A percentile compares a stretch with the other conserved stretches of the same genome.
Evolutionary conservation across 1,284 basidiomycete species (phyloP).

Genomic region (Leucoagaricus sp.): DNA sequence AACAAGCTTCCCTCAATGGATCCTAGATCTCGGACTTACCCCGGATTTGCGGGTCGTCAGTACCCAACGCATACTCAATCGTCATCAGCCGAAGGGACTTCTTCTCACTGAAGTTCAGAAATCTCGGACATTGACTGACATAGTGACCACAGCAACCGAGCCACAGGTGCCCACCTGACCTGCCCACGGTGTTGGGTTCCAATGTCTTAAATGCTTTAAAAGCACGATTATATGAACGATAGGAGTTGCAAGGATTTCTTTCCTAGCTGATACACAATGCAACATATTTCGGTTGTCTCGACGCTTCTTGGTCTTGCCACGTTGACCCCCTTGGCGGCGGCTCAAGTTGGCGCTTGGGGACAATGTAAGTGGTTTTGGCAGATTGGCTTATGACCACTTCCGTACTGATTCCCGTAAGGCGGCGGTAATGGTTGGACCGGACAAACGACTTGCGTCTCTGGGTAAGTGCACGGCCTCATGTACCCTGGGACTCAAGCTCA

Average conservation of each 20-base stretch:
- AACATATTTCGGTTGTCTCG: not conserved
- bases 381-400: not conserved
- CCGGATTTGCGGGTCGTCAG: not conserved
- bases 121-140: not conserved
- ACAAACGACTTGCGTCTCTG: slow-evolving; percentile 32
- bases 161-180: not conserved
- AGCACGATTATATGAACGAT: not conserved
- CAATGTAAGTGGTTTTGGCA: slow-evolving; percentile 17
- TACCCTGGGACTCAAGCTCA: not conserved
- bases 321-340: slow-evolving; percentile 15
- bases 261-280: not conserved
- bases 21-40: not conserved
- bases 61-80: not conserved
- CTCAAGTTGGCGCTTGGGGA: slow-evolving; percentile 18
- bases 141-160: not conserved
- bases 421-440: slow-evolving; percentile 46
- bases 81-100: not conserved
- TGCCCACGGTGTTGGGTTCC: not conserved
- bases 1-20: too few species aligned
- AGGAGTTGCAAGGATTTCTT: not conserved
- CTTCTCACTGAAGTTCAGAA: not conserved
- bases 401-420: slow-evolving; percentile 18
- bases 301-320: slow-evolving; percentile 3
- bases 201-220: not conserved
- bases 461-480: not conserved